Evolutionary conservation across 2,329 filamentous ascomycete species (phyloP), one percentile per base, ranked within the genome.

Genomic region (Coniochaeta ligniaria): DNA sequence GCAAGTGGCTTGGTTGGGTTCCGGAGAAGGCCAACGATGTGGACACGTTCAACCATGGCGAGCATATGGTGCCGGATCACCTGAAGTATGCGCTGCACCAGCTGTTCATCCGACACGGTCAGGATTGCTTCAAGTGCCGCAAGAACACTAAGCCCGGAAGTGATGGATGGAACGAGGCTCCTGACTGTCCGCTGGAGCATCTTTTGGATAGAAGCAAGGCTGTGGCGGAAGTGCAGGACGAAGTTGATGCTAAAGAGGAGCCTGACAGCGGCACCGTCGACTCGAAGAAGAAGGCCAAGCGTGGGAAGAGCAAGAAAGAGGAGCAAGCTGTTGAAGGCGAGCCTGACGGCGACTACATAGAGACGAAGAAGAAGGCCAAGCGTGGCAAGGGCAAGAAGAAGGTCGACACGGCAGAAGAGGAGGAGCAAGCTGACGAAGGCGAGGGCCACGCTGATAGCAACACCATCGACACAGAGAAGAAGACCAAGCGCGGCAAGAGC

Each of bases 161-260:
- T 57, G 79, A 80, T 28, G 82, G 81, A 0, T 91, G 89, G 87
- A 78, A 85, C 3, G 75, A 84, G 17, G 82, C 69, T 1, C 60
- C 64, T 0, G 66, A 70, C 7, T 79, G 77, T 58, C 76, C 75
- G 1, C 66, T 79, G 1, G 77, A 79, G 62, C 67, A 73, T n/a
- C 69, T 79, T 6, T 66, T 79, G 17, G 66, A 72, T 47, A 72
- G 75, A 12, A 71, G 66, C 52, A 72, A 70, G 60, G 60, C 31
- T 47, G 45, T 58, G 41, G 63, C 59, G 63, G 61, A 61, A 59
- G 56, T 45, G 45, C 58, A 52, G 2, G 31, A 47, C 14, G 62
- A 59, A 3, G 57, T 56, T n/a, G 63, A 65, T 43, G 17, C 16
- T 24, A 26, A 41, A n/a, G 54, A 36, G n/a, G 20, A 57, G n/a